These are phyloP conservation scores for Ascochyta pisi DNA, from an alignment of 2,329 filamentous ascomycete genomes.

Conservation along the genomic window DNA sequence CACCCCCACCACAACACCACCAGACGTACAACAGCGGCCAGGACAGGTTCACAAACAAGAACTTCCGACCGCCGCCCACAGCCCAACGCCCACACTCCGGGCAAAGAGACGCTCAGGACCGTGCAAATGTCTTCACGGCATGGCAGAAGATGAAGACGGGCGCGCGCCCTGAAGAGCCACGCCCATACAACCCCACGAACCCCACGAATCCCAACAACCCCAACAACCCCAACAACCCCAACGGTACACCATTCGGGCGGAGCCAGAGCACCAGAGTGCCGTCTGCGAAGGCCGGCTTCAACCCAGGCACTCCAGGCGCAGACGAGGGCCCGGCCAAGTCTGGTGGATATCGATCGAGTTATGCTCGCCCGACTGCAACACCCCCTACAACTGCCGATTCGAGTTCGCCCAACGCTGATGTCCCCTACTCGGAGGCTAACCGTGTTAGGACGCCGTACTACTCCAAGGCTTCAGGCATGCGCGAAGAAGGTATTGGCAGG, in stretches of 20 bases:
- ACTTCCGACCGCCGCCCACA: conserved; percentile 50
- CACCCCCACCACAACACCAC: conserved; percentile 38
- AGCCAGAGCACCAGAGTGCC: conserved; percentile 53
- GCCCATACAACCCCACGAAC: conserved; percentile 27
- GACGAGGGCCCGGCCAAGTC: conserved; percentile 66
- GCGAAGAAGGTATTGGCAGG: conserved; percentile 60
- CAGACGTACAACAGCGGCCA: conserved; percentile 49
- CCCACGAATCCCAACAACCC: conserved; percentile 36
- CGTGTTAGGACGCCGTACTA: conserved; percentile 62
- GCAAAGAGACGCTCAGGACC: conserved; percentile 47
- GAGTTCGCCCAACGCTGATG: conserved; percentile 32
- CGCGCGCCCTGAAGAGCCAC: conserved; percentile 37
- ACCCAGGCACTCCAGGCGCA: conserved; percentile 63
- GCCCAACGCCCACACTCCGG: conserved; percentile 41
- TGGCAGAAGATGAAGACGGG: conserved; percentile 58
- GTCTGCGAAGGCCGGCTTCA: conserved; percentile 63
- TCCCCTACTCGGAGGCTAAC: conserved; percentile 54
- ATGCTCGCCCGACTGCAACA: conserved; percentile 43
- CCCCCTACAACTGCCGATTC: conserved; percentile 26
- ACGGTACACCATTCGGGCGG: conserved; percentile 48
- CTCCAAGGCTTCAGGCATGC: conserved; percentile 61
- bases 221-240: conserved; percentile 39
- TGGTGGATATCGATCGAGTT: conserved; percentile 51
- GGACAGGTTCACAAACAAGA: conserved; percentile 52
- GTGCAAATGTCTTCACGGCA: conserved; percentile 55